Evolutionary conservation across 179 eudicot species (phyloP).

Genomic region (Drosera spatulata): DNA sequence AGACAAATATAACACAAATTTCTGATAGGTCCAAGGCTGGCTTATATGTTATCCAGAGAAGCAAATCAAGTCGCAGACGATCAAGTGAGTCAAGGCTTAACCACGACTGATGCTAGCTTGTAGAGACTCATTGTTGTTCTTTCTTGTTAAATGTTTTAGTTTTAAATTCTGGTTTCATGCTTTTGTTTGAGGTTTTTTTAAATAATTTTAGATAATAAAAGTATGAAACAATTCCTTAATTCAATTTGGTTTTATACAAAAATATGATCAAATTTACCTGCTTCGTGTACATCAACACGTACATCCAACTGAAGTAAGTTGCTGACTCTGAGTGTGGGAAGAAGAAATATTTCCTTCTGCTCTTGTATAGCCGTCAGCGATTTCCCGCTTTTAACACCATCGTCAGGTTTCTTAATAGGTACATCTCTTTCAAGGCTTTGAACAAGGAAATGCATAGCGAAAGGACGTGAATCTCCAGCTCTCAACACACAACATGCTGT

Average conservation of each 20-base stretch:
- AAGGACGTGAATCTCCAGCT: slow-evolving; percentile 39
- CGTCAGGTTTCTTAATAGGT: slow-evolving; percentile 60
- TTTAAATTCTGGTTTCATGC: no score
- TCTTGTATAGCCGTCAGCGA: slow-evolving; percentile 59
- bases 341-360: slow-evolving; percentile 84
- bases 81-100: no score
- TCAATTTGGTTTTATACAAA: background rate
- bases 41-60: no score
- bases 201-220: no score
- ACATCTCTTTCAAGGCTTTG: slow-evolving; percentile 59
- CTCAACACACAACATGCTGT: slow-evolving; percentile 52
- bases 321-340: slow-evolving; percentile 73
- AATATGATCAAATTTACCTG: slow-evolving; percentile 30
- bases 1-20: no score
- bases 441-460: slow-evolving; percentile 66
- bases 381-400: slow-evolving; percentile 28
- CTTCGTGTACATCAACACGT: slow-evolving; percentile 61
- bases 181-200: no score
- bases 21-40: no score
- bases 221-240: background rate
- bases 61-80: no score
- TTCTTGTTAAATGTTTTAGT: no score
- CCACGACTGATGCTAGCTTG: no score
- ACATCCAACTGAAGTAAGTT: slow-evolving; percentile 74
- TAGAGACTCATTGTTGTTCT: no score